These are phyloP conservation scores for Peronospora destructor DNA, from an alignment of 352 stramenopile species.

Conservation along the genomic window DNA sequence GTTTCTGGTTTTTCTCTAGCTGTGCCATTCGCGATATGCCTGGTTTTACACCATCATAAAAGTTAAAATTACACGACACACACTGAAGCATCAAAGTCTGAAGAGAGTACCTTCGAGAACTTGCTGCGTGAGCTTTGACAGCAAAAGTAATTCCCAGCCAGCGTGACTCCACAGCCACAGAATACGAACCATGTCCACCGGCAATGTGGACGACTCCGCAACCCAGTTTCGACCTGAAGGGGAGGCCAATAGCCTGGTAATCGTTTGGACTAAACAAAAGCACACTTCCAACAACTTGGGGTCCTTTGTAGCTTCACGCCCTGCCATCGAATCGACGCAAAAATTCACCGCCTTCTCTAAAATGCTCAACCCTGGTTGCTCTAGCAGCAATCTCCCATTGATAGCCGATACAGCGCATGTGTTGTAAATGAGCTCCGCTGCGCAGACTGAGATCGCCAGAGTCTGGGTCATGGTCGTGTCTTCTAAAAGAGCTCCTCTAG, in stretches of 20 bases:
- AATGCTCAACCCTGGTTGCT: conserved; percentile 33
- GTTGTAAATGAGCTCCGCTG: conserved; percentile 61
- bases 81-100: neutral
- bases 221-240: conserved; percentile 56
- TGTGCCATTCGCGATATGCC: conserved; percentile 57
- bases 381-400: conserved; percentile 55
- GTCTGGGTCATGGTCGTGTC: conserved; percentile 41
- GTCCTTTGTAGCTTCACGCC: conserved; percentile 27
- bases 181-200: conserved; percentile 64
- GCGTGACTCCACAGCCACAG: conserved; percentile 73
- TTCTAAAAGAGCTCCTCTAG: conserved; percentile 31
- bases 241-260: conserved; percentile 58
- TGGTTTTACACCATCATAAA: conserved; percentile 12
- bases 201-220: conserved; percentile 43
- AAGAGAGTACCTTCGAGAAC: conserved; percentile 55
- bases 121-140: conserved; percentile 68
- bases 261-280: conserved; percentile 63
- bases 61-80: neutral
- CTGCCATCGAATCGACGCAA: conserved; percentile 53
- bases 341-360: conserved; percentile 68
- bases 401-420: conserved; percentile 51
- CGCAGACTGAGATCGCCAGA: conserved; percentile 49
- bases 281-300: conserved; percentile 40
- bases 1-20: conserved; percentile 50
- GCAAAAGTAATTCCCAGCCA: conserved; percentile 30